These are phyloP conservation scores for Rubus parviflorus DNA, from an alignment of 306 rosid genomes.

Conservation along the genomic window DNA sequence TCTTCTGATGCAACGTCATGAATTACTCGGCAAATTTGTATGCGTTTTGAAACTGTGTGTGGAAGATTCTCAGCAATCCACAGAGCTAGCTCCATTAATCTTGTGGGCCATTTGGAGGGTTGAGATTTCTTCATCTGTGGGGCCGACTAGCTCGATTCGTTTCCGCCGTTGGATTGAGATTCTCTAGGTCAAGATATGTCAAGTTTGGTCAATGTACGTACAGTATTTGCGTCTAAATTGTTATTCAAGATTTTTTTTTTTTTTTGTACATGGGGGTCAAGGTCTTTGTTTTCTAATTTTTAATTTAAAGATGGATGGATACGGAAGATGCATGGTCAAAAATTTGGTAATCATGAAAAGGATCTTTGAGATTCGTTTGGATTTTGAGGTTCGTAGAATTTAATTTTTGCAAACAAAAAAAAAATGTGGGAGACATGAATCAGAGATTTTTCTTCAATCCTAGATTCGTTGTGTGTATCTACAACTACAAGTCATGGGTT, in stretches of 20 bases:
- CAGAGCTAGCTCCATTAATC: conserved; percentile 11
- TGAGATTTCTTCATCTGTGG: background rate
- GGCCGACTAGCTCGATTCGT: background rate
- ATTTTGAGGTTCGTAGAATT: conserved; percentile 21
- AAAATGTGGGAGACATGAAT: conserved; percentile 43
- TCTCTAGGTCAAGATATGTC: conserved; percentile 46
- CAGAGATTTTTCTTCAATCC: conserved; percentile 44
- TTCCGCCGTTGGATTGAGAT: conserved; percentile 41
- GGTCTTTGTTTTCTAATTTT: conserved; percentile 17
- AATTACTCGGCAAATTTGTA: conserved; percentile 26
- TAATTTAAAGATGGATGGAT: conserved; percentile 18
- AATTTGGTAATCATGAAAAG: conserved; percentile 49
- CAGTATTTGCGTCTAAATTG: background rate
- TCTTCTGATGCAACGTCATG: conserved; percentile 22
- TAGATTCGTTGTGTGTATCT: conserved; percentile 51
- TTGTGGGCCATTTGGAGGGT: conserved; percentile 14
- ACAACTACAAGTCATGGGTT: conserved; percentile 43
- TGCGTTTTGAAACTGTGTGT: conserved; percentile 26
- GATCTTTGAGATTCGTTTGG: conserved; percentile 39
- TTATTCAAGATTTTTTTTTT: background rate
- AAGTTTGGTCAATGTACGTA: conserved; percentile 39
- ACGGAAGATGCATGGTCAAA: conserved; percentile 33
- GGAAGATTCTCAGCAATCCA: conserved; percentile 51
- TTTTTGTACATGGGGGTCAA: too few relatives aligned
- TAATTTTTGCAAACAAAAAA: background rate